Conservation (phyloP, 164 flowering plant genomes). For the Malania oleifera region DNA sequence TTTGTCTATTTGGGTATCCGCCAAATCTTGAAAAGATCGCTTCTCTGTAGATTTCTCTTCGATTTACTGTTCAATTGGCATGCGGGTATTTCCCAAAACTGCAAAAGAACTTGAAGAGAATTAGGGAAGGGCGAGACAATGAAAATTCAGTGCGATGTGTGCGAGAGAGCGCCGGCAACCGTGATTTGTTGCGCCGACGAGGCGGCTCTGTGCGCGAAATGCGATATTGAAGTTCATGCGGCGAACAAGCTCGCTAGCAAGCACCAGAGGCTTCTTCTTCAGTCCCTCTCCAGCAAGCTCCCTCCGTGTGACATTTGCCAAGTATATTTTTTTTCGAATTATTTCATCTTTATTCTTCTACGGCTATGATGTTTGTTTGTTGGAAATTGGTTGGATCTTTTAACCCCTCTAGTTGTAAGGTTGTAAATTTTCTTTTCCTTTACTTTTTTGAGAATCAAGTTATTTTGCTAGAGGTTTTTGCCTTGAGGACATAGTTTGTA, state of each 20-base stretch:
- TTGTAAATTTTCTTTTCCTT: no score
- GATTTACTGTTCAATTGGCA: not conserved
- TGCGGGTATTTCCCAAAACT: not conserved
- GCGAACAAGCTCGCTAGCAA: conserved; percentile 98
- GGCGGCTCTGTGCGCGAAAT: conserved; percentile 83
- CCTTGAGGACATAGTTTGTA: no score
- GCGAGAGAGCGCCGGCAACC: conserved; percentile 89
- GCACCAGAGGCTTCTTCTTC: conserved; percentile 89
- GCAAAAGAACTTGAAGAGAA: not conserved
- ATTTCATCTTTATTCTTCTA: no score
- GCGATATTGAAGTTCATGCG: conserved; percentile 87
- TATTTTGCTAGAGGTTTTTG: no score
- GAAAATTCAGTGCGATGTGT: conserved; percentile 98
- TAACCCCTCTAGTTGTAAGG: no score
- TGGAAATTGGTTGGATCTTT: no score
- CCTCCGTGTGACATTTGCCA: conserved; percentile 95
- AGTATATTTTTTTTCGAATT: conserved; percentile 28
- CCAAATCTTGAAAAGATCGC: no score
- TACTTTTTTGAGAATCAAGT: no score
- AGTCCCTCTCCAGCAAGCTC: conserved; percentile 68
- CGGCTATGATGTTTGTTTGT: no score
- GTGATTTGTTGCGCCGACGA: conserved; percentile 98
- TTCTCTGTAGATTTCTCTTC: no score
- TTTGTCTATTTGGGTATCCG: no score
- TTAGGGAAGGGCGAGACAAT: conserved; percentile 28